A percentile compares a stretch with the other conserved stretches of the same genome.
phyloP scores from a whole-genome alignment of 176 grass and related monocot genomes.

The Zoysia japonica region DNA sequence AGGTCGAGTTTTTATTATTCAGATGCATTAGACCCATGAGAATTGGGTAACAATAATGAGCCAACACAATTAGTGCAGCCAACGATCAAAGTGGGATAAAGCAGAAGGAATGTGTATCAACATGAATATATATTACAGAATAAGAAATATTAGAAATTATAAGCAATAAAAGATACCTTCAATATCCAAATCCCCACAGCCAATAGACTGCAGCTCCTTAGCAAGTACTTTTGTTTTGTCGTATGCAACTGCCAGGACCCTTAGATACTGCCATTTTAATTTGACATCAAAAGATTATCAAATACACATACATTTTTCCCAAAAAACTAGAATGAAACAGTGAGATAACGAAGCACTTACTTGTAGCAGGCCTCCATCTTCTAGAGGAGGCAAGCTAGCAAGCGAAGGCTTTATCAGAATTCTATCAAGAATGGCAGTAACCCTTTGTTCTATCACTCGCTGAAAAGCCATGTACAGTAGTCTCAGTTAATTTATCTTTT shows the following conservation, averaged over 20 bases:
- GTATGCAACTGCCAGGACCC: slow-evolving; percentile 85
- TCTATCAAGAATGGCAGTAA: slow-evolving; percentile 88
- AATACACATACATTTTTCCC: slow-evolving; percentile 7
- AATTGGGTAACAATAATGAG: not conserved
- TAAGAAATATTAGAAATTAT: no score
- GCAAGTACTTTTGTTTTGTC: slow-evolving; percentile 93
- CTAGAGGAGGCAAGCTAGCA: slow-evolving; percentile 77
- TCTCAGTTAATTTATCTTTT: slow-evolving; percentile 42
- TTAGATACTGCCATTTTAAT: slow-evolving; percentile 78
- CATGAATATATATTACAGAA: no score
- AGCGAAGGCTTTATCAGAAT: slow-evolving; percentile 89
- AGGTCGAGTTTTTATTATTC: no score
- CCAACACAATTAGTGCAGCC: not conserved
- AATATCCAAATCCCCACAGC: slow-evolving; percentile 97
- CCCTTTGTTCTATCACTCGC: slow-evolving; percentile 98
- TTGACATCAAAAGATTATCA: slow-evolving; percentile 11
- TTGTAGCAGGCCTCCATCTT: slow-evolving; percentile 70
- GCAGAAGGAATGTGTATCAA: not conserved
- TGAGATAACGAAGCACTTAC: slow-evolving; percentile 54
- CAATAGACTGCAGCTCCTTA: slow-evolving; percentile 87
- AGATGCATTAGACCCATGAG: slow-evolving; percentile 1
- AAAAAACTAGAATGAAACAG: slow-evolving; percentile 33
- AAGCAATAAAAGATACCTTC: slow-evolving; percentile 66
- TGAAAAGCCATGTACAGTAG: slow-evolving; percentile 54
- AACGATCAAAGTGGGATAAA: slow-evolving; percentile 4